Evolutionary conservation across 1,284 basidiomycete genomes (phyloP).

Genomic region (Irpex sp.): DNA sequence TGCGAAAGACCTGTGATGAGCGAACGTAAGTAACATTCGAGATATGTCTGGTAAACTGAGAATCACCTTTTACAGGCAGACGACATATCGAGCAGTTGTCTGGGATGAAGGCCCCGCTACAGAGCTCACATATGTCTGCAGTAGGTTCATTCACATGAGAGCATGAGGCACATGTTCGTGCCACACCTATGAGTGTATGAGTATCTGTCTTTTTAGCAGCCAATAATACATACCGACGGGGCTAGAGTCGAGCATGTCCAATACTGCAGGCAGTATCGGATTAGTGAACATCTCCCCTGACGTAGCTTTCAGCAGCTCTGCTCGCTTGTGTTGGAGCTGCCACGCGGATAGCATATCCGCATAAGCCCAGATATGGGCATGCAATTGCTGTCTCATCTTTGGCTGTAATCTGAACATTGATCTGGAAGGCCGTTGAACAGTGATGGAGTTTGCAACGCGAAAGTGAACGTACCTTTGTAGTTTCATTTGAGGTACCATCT

Average conservation of each 20-base stretch:
- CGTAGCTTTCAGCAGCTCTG: constrained; percentile 66
- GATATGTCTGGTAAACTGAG: constrained; percentile 15
- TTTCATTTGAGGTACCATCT: constrained; percentile 21
- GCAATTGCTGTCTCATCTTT: constrained; percentile 37
- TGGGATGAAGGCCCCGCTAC: constrained; percentile 39
- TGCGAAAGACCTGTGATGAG: constrained; percentile 22
- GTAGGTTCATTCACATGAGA: constrained; percentile 16
- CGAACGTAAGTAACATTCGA: background rate
- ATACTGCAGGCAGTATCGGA: constrained; percentile 24
- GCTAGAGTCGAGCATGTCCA: constrained; percentile 32
- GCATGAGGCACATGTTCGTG: constrained; percentile 33
- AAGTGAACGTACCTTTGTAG: constrained; percentile 17
- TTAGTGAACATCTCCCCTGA: constrained; percentile 27
- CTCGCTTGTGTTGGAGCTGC: constrained; percentile 62
- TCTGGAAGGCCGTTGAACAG: background rate
- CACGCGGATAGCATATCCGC: constrained; percentile 74
- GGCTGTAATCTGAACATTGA: constrained; percentile 14
- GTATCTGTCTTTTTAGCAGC: no score
- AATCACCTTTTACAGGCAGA: constrained; percentile 70
- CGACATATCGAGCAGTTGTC: constrained; percentile 72
- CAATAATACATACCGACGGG: constrained; percentile 14
- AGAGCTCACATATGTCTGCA: constrained; percentile 40
- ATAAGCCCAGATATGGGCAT: constrained; percentile 64
- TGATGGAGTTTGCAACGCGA: background rate
- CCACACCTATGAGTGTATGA: constrained; percentile 4